These are phyloP conservation scores for Trypanosoma boissoni DNA, from an alignment of 208 protist genomes.

Conservation along the genomic window DNA sequence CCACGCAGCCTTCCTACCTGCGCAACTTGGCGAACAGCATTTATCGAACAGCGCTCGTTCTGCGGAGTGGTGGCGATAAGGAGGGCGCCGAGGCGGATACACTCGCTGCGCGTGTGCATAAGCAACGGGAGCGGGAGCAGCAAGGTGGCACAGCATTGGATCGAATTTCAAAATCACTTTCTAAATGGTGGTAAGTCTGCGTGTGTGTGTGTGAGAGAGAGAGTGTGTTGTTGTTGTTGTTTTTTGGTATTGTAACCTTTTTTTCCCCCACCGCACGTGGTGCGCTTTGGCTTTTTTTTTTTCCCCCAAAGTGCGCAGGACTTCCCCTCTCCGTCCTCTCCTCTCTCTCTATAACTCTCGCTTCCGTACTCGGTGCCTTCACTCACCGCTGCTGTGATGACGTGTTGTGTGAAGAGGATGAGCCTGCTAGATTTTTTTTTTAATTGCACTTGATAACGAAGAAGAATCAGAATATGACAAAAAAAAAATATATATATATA, in stretches of 20 bases:
- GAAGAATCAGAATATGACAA: conserved; percentile 3
- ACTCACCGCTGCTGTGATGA: too few species aligned
- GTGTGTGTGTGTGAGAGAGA: background rate
- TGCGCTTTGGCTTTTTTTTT: conserved; percentile 5
- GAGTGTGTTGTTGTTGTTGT: background rate
- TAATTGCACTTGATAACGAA: too few species aligned
- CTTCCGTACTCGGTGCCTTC: too few species aligned
- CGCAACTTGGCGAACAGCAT: conserved; percentile 53
- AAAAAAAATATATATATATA: too few species aligned
- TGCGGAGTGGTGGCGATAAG: conserved; percentile 25
- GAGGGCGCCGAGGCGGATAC: conserved; percentile 33
- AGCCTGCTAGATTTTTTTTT: too few species aligned
- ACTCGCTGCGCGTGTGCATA: conserved; percentile 53
- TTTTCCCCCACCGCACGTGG: background rate
- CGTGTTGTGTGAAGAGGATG: too few species aligned
- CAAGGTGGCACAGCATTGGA: conserved; percentile 26
- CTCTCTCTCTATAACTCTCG: too few species aligned
- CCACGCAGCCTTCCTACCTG: conserved; percentile 61
- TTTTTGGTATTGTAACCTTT: background rate
- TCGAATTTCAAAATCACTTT: conserved; percentile 46
- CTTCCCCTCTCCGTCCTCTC: too few species aligned
- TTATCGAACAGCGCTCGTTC: conserved; percentile 58
- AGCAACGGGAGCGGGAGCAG: conserved; percentile 36
- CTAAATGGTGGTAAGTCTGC: conserved; percentile 63
- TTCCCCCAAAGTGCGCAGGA: too few species aligned